These are phyloP conservation scores for Didymella exigua DNA, from an alignment of 2,329 filamentous ascomycete species.

Conservation along the genomic window DNA sequence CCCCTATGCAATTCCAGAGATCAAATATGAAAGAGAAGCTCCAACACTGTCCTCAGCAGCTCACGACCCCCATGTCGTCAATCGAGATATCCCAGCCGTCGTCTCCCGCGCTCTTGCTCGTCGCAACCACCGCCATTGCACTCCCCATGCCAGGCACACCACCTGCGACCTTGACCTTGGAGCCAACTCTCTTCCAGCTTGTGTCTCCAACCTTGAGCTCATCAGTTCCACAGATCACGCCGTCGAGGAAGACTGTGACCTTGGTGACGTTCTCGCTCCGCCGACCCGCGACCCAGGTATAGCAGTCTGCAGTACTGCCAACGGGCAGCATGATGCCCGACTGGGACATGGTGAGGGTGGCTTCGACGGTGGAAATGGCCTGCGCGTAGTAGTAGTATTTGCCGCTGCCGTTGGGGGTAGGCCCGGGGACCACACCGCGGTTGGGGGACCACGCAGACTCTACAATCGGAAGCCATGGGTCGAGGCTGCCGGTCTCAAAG, in stretches of 20 bases:
- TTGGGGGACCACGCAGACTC: not conserved
- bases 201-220: not conserved
- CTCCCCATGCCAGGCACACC: not conserved
- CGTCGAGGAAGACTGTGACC: conserved; percentile 5
- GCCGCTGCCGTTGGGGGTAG: not conserved
- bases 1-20: too few relatives aligned
- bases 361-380: not conserved
- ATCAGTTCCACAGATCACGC: not conserved
- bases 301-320: not conserved
- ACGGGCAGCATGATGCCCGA: not conserved
- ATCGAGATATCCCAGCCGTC: conserved; percentile 11
- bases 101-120: conserved; percentile 2
- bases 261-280: not conserved
- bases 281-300: conserved; percentile 1
- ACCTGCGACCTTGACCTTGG: not conserved
- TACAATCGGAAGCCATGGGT: conserved; percentile 9
- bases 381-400: conserved; percentile 5
- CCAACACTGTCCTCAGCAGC: not conserved
- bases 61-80: conserved; percentile 2
- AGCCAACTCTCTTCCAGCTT: conserved; percentile 1
- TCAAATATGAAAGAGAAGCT: too few relatives aligned
- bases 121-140: conserved; percentile 8
- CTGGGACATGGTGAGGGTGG: conserved; percentile 5
- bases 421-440: not conserved
- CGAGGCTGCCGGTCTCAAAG: conserved; percentile 1